Evolutionary conservation across 768 basidiomycete genomes (phyloP), one percentile per base, ranked within the genome.

Genomic region (Albatrellus ellisii): DNA sequence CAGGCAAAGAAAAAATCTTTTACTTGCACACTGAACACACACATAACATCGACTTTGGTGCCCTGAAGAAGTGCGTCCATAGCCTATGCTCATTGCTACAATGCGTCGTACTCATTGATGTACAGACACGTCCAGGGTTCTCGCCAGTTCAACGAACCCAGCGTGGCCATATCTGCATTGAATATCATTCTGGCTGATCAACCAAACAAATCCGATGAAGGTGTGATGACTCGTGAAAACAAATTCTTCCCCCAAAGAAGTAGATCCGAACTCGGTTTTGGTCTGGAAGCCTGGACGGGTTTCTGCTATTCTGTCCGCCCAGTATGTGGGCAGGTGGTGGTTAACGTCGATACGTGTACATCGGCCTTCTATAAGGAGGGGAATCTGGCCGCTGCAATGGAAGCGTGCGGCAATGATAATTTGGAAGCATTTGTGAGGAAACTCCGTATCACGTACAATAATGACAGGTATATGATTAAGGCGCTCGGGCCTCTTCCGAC

Each of bases 381-480:
- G 2, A 70, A 69, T 24, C 52, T 75, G 5, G 69, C 68, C 12
- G 52, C 50, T 4, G 59, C 65, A 2, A 62, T 76, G 60, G 40
- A 60, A 11, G 55, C 55, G 7, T 72, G 72, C 52, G 48, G 54
- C 20, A 50, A 64, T 1, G 65, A 68, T 4, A 75, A 70, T 45
- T 78, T 73, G 46, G 75, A 75, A n/a, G 72, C 60, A 0, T 88
- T 85, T 48, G 77, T 72, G 29, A 74, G 66, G 45, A 71, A 79
- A 6, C 67, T 87, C 2, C 65, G 86, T 27, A 62, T 89, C 36
- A 67, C 65, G 54, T 74, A 82, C 1, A 68, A 57, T 2, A 74
- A 75, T 14, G 79, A 85, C 52, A 73, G 64, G 54, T 88, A 85
- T 60, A 75, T 77, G 0, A 68, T 89, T 44, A 80, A 79, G 56